Evolutionary conservation across 306 rosid genomes (phyloP).

Genomic region (Acacia confusa): DNA sequence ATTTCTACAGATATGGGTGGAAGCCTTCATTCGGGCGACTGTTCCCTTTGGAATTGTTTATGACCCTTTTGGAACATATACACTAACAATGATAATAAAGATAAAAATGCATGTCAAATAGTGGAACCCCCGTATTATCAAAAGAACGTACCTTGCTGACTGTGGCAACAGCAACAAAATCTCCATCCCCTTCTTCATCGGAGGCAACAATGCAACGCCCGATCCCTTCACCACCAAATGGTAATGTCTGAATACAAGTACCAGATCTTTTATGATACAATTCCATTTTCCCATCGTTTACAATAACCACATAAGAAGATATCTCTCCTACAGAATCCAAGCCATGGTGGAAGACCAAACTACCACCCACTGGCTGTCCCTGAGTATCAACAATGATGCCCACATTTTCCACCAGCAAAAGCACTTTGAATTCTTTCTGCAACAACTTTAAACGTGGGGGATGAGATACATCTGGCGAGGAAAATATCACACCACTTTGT

Average conservation of each 20-base stretch:
- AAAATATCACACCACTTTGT: constrained; percentile 71
- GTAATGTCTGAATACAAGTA: constrained; percentile 67
- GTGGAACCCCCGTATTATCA: constrained; percentile 4
- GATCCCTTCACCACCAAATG: constrained; percentile 71
- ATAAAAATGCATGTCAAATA: neutral
- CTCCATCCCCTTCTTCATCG: constrained; percentile 66
- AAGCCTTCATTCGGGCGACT: neutral
- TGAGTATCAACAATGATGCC: constrained; percentile 70
- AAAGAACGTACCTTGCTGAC: constrained; percentile 69
- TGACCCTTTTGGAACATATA: neutral
- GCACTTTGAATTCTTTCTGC: constrained; percentile 77
- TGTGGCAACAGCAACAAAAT: constrained; percentile 69
- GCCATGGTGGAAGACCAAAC: constrained; percentile 66
- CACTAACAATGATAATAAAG: neutral
- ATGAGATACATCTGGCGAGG: constrained; percentile 74
- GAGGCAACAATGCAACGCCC: constrained; percentile 76
- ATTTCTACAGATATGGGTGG: neutral
- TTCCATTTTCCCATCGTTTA: constrained; percentile 77
- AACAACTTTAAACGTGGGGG: constrained; percentile 74
- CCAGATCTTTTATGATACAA: constrained; percentile 86
- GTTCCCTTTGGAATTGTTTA: neutral
- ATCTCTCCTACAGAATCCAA: constrained; percentile 81
- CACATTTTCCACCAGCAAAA: constrained; percentile 93
- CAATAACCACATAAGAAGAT: constrained; percentile 76
- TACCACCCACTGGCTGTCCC: constrained; percentile 93